These are phyloP conservation scores for Umbellularia californica DNA, from an alignment of 164 flowering plant species.

Conservation along the genomic window DNA sequence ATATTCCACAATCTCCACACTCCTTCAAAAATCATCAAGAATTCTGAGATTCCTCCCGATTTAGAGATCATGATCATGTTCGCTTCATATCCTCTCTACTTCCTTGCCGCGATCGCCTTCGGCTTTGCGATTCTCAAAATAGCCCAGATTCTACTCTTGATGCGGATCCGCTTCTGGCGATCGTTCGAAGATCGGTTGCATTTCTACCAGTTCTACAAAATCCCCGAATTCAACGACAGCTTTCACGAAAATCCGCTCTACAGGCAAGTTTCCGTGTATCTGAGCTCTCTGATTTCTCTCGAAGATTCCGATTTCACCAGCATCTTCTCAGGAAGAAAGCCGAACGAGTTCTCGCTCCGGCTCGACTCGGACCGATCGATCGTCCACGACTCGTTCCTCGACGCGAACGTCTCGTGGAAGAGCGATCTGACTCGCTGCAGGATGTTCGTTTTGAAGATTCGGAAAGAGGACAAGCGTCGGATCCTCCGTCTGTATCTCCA, in stretches of 20 bases:
- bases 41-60: background rate
- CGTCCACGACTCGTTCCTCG: conserved; percentile 54
- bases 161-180: conserved; percentile 24
- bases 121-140: conserved; percentile 4
- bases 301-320: conserved; percentile 67
- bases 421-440: conserved; percentile 18
- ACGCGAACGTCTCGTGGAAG: conserved; percentile 51
- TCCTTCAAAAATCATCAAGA: too few species aligned
- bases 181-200: conserved; percentile 37
- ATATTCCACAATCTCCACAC: background rate
- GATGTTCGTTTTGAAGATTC: conserved; percentile 45
- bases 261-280: conserved; percentile 40
- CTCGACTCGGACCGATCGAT: conserved; percentile 41
- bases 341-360: conserved; percentile 49
- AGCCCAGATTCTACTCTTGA: background rate
- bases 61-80: background rate
- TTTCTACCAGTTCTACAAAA: conserved; percentile 47
- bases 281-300: conserved; percentile 48
- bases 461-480: conserved; percentile 49
- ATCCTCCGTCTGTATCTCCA: conserved; percentile 71
- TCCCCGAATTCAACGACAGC: conserved; percentile 52
- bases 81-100: background rate
- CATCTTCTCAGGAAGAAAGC: conserved; percentile 52
- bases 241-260: conserved; percentile 62
- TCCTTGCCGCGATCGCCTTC: background rate